Base-by-base conservation (phyloP, 257 asterid species). In the Echium plantagineum region DNA sequence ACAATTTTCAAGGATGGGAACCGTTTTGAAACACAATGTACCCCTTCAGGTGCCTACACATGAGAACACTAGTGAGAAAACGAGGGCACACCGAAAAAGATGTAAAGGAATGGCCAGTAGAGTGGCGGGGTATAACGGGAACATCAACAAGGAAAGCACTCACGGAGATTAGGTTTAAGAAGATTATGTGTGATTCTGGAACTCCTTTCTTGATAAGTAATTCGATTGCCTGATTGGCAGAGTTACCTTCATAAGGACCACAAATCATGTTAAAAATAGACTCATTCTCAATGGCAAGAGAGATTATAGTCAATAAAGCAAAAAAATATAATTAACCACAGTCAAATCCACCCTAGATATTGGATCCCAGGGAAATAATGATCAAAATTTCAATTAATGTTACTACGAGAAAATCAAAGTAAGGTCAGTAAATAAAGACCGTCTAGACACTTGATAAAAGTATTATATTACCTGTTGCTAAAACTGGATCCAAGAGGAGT, bases 141-240 rank as follows among this genome's bases (percentile, higher is more conserved):
- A 54, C 47, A 47, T 16, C 42, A 4, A 30, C 30, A 48, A 19
- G 49, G 46, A 52, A 26, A n/a, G 49, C 17, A 81, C 98, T 86
- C 80, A 93, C 98, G 20, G 99, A 93, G 32, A 93, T 84, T 67
- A 93, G 96, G 84, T 93, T 93, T 59, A 93, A 81, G 85, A 93
- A 93, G 63, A 93, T 83, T 63, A 93, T 93, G 82, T 86, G 94
- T 19, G 96, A 81, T 75, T 93, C 99, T 31, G 99, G 99, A 65
- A 93, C 99, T 66, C 99, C 97, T 79, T 93, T 93, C 79, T 74
- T 95, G 70, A 93, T 72, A 68, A 93, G 89, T 56, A 89, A 74
- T 77, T 89, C 95, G 67, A 93, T 93, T 62, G 99, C 99, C 80
- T 93, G 97, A 70, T 93, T 93, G 56, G 99, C 99, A 65, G 99